Evolutionary conservation across 2,329 filamentous ascomycete species (phyloP), one percentile per base, ranked within the genome.

Genomic region (Aspergillus glaucus): DNA sequence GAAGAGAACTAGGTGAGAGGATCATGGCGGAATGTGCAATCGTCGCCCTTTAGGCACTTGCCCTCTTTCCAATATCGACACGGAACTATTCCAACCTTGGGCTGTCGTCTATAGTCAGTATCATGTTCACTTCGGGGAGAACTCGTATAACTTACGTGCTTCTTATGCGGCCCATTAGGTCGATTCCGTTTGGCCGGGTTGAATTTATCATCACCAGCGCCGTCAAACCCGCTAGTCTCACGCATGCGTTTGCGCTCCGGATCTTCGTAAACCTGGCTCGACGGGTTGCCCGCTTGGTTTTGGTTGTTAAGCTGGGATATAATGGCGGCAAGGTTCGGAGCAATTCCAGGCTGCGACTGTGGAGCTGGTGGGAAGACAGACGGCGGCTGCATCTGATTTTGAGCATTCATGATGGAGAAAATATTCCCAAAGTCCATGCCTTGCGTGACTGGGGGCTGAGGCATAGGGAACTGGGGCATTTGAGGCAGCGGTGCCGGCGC

Each of bases 41-140:
- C 66, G 19, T 74, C 70, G 15, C 76, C 76, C 56, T 80, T 80
- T 49, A 72, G 66, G 59, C 78, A 80, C 55, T 73, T 75, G 10
- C 77, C 77, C 50, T 77, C 71, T 32, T 73, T 66, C 72, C 73
- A 81, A 61, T 76, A 81, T 50, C 72, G 71, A 62, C 79, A 81
- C 8, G 72, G 62, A 32, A 75, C 68, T 17, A 70, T 62, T 45
- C 72, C 72, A 50, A 68, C 68, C 52, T 74, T 73, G 45, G 69
- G 69, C 60, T 73, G 52, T 54, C 48, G 10, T 3, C 2, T 26
- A 48, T 22, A 34, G 47, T 60, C 36, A 60, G 56, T 24, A 51
- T 19, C 10, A 32, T 19, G 7, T 6, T 21, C 9, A 15, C 12
- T 14, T 19, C 40, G 7, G 6, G 2, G 24, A 32, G 17, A 30